Percentiles rank a stretch among this genome's conserved stretches.
Evolutionary conservation across 2,329 filamentous ascomycete genomes (phyloP).

Genomic region (Paraphaeosphaeria minitans): DNA sequence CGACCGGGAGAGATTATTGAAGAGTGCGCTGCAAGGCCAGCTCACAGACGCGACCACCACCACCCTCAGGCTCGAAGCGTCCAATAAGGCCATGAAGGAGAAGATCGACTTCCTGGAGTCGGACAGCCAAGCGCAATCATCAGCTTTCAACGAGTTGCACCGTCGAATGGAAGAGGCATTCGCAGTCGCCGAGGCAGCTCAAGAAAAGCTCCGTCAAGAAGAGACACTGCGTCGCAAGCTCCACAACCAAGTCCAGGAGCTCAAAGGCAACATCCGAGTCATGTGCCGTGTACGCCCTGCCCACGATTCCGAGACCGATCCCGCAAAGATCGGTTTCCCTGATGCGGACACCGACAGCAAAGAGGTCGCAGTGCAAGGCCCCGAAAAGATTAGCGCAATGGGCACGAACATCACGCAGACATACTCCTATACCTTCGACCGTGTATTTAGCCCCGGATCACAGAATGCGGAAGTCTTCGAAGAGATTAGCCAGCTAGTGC

Average conservation of each 20-base stretch:
- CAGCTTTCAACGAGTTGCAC: slow-evolving; percentile 83
- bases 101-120: slow-evolving; percentile 90
- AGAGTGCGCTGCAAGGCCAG: slow-evolving; percentile 61
- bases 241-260: slow-evolving; percentile 96
- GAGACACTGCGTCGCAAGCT: slow-evolving; percentile 88
- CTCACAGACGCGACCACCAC: slow-evolving; percentile 49
- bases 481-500: slow-evolving; percentile 95
- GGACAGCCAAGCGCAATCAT: slow-evolving; percentile 84
- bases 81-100: slow-evolving; percentile 75
- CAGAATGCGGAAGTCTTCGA: slow-evolving; percentile 89
- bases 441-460: slow-evolving; percentile 79
- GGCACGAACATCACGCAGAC: slow-evolving; percentile 77
- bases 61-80: slow-evolving; percentile 68
- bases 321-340: slow-evolving; percentile 79
- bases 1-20: slow-evolving; percentile 66
- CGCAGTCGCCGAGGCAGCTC: slow-evolving; percentile 69
- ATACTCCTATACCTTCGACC: slow-evolving; percentile 88
- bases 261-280: slow-evolving; percentile 97
- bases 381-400: slow-evolving; percentile 81
- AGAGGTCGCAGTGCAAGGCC: slow-evolving; percentile 82
- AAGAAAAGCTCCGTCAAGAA: slow-evolving; percentile 85
- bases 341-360: slow-evolving; percentile 81
- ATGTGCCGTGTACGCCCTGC: slow-evolving; percentile 93
- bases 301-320: slow-evolving; percentile 61
- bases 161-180: slow-evolving; percentile 78